Base-by-base conservation (phyloP, 495 filamentous ascomycete genomes). In the Evansstolkia leycettana region DNA sequence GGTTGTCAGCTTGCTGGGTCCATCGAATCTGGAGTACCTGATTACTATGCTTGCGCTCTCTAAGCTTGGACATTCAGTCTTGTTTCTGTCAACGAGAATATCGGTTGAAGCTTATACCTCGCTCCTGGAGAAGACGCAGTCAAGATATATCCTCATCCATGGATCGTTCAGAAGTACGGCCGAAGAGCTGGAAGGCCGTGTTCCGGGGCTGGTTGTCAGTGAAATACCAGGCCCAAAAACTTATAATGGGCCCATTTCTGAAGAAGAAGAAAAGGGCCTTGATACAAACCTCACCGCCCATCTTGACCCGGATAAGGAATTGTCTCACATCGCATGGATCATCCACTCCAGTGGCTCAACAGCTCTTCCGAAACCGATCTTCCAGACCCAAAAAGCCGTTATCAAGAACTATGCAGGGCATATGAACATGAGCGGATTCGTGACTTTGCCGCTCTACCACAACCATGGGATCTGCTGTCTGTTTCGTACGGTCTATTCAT, bases 381-480 rank as follows among this genome's bases (percentile, higher is more conserved):
- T 58, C 37, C 57, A 64, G 28, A 67, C 61, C 2, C 58, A 70
- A 28, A 37, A 47, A 2, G 57, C 54, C 8, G 53, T 54, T 10
- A 36, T 66, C 13, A 46, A 47, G 31, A 64, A 65, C 38, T 68
- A 61, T 39, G 51, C 53, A 15, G 54, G 56, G 17, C 61, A 57
- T 34, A 58, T 43, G 39, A 45, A 45, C 0, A 31, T 68, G 5
- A 55, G 52, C 15, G 62, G 64, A 0, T 72, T 75, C 36, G 60
- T 64, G 34, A 68, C 69, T 0, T 48, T 73, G 2, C 72, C 71
- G 4, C 54, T 72, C 19, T 75, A 62, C 28, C 71, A 75, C 20
- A 60, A 56, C 10, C 62, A 70, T 47, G 68, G 65, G 2, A 50
- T 75, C 31, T 64, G 56, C 24, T 62, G 57, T 39, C 43, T 71